These are phyloP conservation scores for Mycena latifolia DNA, from an alignment of 768 basidiomycete genomes.

Conservation along the genomic window DNA sequence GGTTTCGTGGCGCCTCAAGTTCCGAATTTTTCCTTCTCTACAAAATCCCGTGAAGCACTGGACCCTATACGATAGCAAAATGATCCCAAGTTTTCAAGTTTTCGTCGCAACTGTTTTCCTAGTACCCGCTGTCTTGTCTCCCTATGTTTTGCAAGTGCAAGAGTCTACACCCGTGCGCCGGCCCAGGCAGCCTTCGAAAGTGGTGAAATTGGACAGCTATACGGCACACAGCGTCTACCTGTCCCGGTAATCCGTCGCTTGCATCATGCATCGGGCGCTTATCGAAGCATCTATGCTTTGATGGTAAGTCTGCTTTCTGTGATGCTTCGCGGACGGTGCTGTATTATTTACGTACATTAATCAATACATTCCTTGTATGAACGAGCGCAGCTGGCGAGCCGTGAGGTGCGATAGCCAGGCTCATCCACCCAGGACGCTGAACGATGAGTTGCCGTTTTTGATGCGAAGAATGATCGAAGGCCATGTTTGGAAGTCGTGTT, in stretches of 20 bases:
- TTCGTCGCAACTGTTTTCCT: conserved; percentile 65
- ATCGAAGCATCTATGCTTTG: conserved; percentile 23
- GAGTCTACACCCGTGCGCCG: conserved; percentile 42
- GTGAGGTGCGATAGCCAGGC: too few species aligned
- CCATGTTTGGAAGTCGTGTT: conserved; percentile 20
- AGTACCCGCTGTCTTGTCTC: conserved; percentile 65
- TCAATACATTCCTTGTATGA: conserved; percentile 5
- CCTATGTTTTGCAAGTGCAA: conserved; percentile 61
- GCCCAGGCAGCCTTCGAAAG: conserved; percentile 14
- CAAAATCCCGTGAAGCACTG: conserved; percentile 61
- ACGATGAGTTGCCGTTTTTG: too few species aligned
- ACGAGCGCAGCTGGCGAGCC: too few species aligned
- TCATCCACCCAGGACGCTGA: too few species aligned
- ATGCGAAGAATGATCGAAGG: neutral
- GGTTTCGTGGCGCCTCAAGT: conserved; percentile 60
- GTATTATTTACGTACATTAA: conserved; percentile 28
- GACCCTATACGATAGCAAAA: conserved; percentile 64
- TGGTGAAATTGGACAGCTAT: conserved; percentile 22
- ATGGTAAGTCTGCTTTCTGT: conserved; percentile 20
- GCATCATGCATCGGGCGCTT: conserved; percentile 19
- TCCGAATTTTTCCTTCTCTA: conserved; percentile 63
- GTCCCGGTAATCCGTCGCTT: conserved; percentile 22
- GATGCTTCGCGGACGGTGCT: neutral
- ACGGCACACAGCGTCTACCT: conserved; percentile 21
- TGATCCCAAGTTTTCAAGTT: conserved; percentile 74